Evolutionary conservation across 2,329 filamentous ascomycete species (phyloP).

Genomic region (Xylariaceae sp.): DNA sequence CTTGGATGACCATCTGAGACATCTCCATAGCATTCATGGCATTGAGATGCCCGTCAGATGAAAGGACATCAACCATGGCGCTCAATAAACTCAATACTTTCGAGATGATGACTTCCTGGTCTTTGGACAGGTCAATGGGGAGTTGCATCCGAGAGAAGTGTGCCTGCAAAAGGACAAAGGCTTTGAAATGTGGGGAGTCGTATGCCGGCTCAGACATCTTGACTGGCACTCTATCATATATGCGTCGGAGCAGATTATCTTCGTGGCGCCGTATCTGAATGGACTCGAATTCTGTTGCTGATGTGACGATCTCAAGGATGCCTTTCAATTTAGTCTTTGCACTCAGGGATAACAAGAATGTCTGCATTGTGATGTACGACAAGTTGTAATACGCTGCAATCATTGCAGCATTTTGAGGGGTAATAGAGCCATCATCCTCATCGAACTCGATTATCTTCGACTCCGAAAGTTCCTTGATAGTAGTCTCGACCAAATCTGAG

Average conservation of each 20-base stretch:
- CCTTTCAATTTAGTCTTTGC: constrained; percentile 92
- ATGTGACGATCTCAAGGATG: constrained; percentile 93
- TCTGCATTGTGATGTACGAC: constrained; percentile 99
- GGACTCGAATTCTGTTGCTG: constrained; percentile 91
- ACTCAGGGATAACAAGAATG: constrained; percentile 85
- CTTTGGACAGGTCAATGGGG: constrained; percentile 90
- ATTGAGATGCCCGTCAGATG: constrained; percentile 92
- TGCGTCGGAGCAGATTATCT: constrained; percentile 77
- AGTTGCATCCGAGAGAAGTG: constrained; percentile 98
- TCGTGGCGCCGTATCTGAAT: constrained; percentile 94
- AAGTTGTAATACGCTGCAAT: constrained; percentile 99
- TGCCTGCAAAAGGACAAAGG: constrained; percentile 92
- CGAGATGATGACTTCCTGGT: constrained; percentile 81
- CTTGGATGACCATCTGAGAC: constrained; percentile 98
- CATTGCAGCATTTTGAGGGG: constrained; percentile 92
- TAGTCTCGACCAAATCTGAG: constrained; percentile 90
- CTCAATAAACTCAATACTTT: constrained; percentile 85
- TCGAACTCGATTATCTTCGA: constrained; percentile 95
- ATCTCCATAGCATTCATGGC: constrained; percentile 99
- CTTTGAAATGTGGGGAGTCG: constrained; percentile 97
- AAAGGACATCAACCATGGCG: constrained; percentile 90
- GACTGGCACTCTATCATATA: constrained; percentile 91
- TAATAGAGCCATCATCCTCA: constrained; percentile 84
- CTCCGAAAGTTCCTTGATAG: constrained; percentile 82
- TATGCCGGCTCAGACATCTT: constrained; percentile 86